Base-by-base conservation (phyloP, 164 flowering plant genomes). In the Vitis rotundifolia region DNA sequence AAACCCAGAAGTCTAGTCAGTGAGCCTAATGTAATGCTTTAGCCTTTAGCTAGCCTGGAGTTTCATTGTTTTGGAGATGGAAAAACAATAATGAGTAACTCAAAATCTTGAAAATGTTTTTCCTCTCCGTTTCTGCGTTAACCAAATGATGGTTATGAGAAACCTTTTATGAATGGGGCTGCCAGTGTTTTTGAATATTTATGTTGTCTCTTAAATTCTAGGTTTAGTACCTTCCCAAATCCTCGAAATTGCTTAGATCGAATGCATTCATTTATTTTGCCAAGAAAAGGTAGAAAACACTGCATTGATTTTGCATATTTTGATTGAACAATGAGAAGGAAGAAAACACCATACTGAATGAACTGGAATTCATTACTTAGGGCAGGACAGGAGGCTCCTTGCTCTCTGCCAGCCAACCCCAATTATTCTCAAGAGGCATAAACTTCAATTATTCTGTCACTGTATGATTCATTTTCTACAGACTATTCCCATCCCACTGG, bases 401-500 rank as follows among this genome's bases (percentile, higher is more conserved):
- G 26, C 26, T 22, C 26, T 22, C 26, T 22, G 26, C 26, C 26
- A 22, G 2, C 26, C 26, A 22, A 1, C 26, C 26, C 26, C 26
- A 22, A 22, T 22, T 22, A 22, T 22, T 22, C 26, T 22, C 26
- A 51, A 26, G 18, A 57, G 5, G 5, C 1, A 19, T 19, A 18
- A 48, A 61, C 15, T 61, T 67, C 12, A 11, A 9, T 59, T 16
- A 44, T 49, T 71, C 11, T 9, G 2, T 10, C 13, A 50, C 14
- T 37, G 44, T 37, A 37, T 37, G 5, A 37, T 37, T 84, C 74
- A 85, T 79, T 77, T 90, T 77, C 79, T 83, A 82, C 97, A 86
- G 61, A 89, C 85, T 56, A 91, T 83, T 52, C 89, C 93, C 67
- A 74, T 74, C 52, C 88, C 91, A 64, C 78, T 65, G 31, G 67